A percentile compares a stretch with the other conserved stretches of the same genome.
Evolutionary conservation across 2,329 filamentous ascomycete species (phyloP).

Genomic region (Didymella pinodella): DNA sequence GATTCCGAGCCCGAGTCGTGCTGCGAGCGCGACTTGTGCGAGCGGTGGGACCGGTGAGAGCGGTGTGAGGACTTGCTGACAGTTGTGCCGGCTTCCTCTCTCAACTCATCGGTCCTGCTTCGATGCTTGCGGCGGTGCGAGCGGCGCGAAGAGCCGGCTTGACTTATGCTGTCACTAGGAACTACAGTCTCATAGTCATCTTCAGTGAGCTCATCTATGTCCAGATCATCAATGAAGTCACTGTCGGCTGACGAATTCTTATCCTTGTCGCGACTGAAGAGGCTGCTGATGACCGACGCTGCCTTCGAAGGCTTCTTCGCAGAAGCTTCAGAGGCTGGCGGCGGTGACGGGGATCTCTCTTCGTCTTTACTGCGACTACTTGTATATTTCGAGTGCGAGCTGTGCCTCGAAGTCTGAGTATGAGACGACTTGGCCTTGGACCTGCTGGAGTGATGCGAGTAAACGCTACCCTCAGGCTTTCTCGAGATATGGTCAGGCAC

Average conservation of each 20-base stretch:
- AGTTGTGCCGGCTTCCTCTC: conserved; percentile 28
- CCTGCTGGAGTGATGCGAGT: conserved; percentile 45
- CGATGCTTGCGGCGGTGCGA: conserved; percentile 44
- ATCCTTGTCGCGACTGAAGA: conserved; percentile 47
- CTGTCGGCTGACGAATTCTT: conserved; percentile 40
- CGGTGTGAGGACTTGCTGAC: conserved; percentile 44
- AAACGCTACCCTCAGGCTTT: conserved; percentile 43
- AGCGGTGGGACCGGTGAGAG: conserved; percentile 34
- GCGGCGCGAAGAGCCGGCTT: conserved; percentile 41
- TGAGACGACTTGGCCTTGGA: conserved; percentile 46
- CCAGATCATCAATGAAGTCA: conserved; percentile 49
- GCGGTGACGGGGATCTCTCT: conserved; percentile 35
- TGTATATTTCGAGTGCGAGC: conserved; percentile 35
- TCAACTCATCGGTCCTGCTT: conserved; percentile 21
- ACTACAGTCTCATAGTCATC: conserved; percentile 56
- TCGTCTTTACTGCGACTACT: conserved; percentile 35
- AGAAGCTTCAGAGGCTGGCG: conserved; percentile 32
- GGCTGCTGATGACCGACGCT: conserved; percentile 46
- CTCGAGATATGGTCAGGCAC: conserved; percentile 42
- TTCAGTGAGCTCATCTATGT: conserved; percentile 43
- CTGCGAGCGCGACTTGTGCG: conserved; percentile 35
- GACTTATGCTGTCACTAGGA: conserved; percentile 59
- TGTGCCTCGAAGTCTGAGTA: conserved; percentile 38
- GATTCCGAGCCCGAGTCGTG: conserved; percentile 3
- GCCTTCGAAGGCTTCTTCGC: conserved; percentile 37